A percentile compares a stretch with the other conserved stretches of the same genome.
phyloP scores from a whole-genome alignment of 208 protist species.

The Wallacemonas sp. region DNA sequence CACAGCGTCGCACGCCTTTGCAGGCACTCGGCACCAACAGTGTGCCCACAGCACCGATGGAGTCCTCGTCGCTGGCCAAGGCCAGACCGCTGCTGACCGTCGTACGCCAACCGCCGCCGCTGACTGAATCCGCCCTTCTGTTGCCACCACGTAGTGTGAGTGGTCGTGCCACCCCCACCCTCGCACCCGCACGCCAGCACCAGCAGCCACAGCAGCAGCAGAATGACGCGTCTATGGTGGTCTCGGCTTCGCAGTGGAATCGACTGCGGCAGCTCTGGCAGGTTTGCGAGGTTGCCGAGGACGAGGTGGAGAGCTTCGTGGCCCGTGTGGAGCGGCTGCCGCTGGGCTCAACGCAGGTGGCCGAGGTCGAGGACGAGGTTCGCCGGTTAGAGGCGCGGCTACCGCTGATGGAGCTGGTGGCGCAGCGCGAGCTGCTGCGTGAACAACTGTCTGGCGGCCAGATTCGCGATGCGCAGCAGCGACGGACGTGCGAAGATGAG shows the following conservation, averaged over 20 bases:
- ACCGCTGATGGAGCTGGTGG: conserved; percentile 73
- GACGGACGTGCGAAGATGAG: no score
- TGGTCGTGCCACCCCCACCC: no score
- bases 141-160: no score
- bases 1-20: not conserved
- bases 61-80: not conserved
- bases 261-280: conserved; percentile 58
- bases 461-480: not conserved
- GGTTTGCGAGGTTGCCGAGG: conserved; percentile 48
- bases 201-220: no score
- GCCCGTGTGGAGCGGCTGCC: not conserved
- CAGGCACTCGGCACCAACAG: not conserved
- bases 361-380: conserved; percentile 35
- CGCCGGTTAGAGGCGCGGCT: conserved; percentile 60
- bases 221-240: not conserved
- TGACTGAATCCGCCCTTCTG: no score
- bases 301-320: conserved; percentile 29
- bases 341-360: conserved; percentile 7
- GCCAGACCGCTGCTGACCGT: not conserved
- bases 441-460: not conserved
- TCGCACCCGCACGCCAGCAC: conserved; percentile 18
- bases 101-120: not conserved
- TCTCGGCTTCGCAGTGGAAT: conserved; percentile 6
- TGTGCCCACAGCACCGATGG: no score
- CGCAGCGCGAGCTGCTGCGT: conserved; percentile 64